These are phyloP conservation scores for Climacium dendroides DNA, from an alignment of 225 moss, liverwort and hornwort species.

Conservation along the genomic window DNA sequence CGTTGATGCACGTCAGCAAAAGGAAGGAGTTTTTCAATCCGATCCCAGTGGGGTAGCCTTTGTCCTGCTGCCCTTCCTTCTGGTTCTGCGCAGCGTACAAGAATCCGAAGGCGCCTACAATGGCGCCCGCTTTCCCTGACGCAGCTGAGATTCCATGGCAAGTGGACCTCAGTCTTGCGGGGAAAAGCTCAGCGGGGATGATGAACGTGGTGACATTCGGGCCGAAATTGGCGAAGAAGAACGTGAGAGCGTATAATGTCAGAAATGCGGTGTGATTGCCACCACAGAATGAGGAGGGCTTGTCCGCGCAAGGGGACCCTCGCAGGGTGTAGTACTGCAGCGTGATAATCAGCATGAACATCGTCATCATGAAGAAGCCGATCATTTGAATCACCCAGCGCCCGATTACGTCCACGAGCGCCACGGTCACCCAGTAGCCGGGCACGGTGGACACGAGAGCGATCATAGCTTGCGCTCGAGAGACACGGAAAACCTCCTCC, in stretches of 20 bases:
- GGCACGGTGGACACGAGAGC: constrained; percentile 34
- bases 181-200: constrained; percentile 23
- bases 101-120: constrained; percentile 19
- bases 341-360: constrained; percentile 20
- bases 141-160: constrained; percentile 24
- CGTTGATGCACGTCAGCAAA: constrained; percentile 13
- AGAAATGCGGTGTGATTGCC: constrained; percentile 11
- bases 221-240: constrained; percentile 25
- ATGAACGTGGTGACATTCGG: constrained; percentile 28
- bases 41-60: constrained; percentile 20
- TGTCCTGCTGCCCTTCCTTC: background rate
- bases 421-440: constrained; percentile 41
- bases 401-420: constrained; percentile 29
- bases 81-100: constrained; percentile 9
- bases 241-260: constrained; percentile 11
- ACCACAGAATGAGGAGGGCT: background rate
- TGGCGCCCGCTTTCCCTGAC: constrained; percentile 13
- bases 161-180: constrained; percentile 15
- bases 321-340: constrained; percentile 13
- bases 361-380: constrained; percentile 48
- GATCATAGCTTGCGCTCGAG: constrained; percentile 29
- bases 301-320: background rate
- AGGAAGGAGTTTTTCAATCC: constrained; percentile 19
- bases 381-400: constrained; percentile 58
- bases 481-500: constrained; percentile 16